A percentile compares a stretch with the other conserved stretches of the same genome.
Evolutionary conservation across 2,329 filamentous ascomycete genomes (phyloP).

Genomic region (Penicillium sp.): DNA sequence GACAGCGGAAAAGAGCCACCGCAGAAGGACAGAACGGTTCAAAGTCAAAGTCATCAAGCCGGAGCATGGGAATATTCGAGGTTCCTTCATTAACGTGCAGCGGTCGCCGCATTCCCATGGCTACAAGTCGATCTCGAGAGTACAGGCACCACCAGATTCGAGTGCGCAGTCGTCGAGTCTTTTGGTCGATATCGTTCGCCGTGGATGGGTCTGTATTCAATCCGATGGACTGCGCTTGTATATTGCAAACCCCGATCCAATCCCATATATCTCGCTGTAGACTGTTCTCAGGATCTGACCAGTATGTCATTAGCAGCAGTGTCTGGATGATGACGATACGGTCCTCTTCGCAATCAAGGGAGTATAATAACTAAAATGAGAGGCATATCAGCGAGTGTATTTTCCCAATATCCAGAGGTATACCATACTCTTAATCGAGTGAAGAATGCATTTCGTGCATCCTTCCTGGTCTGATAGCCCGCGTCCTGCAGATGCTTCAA

Average conservation of each 20-base stretch:
- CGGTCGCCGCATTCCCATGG: slow-evolving; percentile 84
- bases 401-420: not conserved
- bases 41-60: slow-evolving; percentile 78
- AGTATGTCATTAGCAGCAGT: slow-evolving; percentile 86
- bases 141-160: slow-evolving; percentile 95
- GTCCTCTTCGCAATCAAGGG: slow-evolving; percentile 88
- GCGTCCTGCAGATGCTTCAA: slow-evolving; percentile 72
- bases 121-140: slow-evolving; percentile 86
- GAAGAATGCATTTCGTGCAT: slow-evolving; percentile 81
- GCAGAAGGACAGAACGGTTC: slow-evolving; percentile 67
- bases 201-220: slow-evolving; percentile 70
- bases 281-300: slow-evolving; percentile 90
- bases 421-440: slow-evolving; percentile 72
- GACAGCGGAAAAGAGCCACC: slow-evolving; percentile 67
- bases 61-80: slow-evolving; percentile 87
- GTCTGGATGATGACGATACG: slow-evolving; percentile 82
- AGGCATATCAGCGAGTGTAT: slow-evolving; percentile 10
- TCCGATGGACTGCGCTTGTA: slow-evolving; percentile 83
- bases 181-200: slow-evolving; percentile 66
- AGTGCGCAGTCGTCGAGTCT: slow-evolving; percentile 77
- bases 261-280: slow-evolving; percentile 89
- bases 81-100: slow-evolving; percentile 88
- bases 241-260: slow-evolving; percentile 91
- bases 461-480: slow-evolving; percentile 75
- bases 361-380: slow-evolving; percentile 72